phyloP scores from a whole-genome alignment of 495 filamentous ascomycete genomes.

The Xylaria acuta region DNA sequence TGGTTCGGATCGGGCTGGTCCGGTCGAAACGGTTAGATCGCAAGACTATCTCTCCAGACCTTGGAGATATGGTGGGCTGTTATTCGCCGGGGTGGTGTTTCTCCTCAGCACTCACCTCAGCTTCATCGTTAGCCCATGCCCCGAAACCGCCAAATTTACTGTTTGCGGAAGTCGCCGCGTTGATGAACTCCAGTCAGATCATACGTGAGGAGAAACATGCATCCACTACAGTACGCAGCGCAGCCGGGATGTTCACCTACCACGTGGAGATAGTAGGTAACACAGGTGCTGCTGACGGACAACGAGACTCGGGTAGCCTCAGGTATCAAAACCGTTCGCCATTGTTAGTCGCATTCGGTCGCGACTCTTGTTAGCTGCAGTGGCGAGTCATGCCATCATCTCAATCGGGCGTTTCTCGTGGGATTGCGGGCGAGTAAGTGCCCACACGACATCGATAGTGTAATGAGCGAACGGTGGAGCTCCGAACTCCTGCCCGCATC shows the following conservation, averaged over 20 bases:
- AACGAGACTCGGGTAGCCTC: neutral
- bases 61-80: neutral
- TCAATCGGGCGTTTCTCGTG: neutral
- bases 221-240: slow-evolving; percentile 1
- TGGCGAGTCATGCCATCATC: neutral
- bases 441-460: slow-evolving; percentile 3
- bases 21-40: neutral
- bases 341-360: neutral
- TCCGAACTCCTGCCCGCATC: slow-evolving; percentile 7
- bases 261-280: slow-evolving; percentile 1
- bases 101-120: slow-evolving; percentile 4
- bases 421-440: neutral
- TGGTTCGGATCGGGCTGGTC: neutral
- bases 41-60: neutral
- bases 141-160: neutral
- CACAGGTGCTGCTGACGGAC: neutral
- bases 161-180: slow-evolving; percentile 2
- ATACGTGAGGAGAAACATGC: slow-evolving; percentile 3
- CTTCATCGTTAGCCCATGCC: neutral
- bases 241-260: slow-evolving; percentile 2
- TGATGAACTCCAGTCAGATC: neutral
- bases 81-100: neutral
- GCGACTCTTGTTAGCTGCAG: neutral
- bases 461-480: slow-evolving; percentile 13
- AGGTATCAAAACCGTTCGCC: neutral